These are phyloP conservation scores for Glebionis coronaria DNA, from an alignment of 129 eudicot genomes.

Conservation along the genomic window DNA sequence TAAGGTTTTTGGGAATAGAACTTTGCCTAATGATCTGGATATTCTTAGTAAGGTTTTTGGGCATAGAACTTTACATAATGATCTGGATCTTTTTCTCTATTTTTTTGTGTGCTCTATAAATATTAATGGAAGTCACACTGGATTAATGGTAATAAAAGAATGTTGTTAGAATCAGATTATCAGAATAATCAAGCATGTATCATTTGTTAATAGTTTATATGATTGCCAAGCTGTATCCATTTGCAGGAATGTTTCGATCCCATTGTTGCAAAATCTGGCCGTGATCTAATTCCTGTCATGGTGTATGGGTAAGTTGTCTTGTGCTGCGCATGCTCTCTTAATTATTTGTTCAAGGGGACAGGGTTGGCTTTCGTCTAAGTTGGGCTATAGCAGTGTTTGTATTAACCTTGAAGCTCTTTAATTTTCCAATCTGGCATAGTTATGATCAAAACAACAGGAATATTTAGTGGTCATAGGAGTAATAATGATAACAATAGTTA, in stretches of 20 bases:
- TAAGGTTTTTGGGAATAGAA: neutral
- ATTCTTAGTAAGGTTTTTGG: too few relatives aligned
- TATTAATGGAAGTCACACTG: too few relatives aligned
- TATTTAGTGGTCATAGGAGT: neutral
- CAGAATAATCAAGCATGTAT: too few relatives aligned
- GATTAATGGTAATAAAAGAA: too few relatives aligned
- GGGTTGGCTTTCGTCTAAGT: neutral
- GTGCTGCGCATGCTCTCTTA: neutral
- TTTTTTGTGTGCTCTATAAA: neutral
- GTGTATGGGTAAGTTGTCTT: conserved; percentile 79
- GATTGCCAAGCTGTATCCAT: neutral
- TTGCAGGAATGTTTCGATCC: conserved; percentile 95
- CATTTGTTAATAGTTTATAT: neutral
- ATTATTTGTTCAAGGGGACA: neutral
- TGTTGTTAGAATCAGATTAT: too few relatives aligned
- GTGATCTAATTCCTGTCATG: conserved; percentile 97
- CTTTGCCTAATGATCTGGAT: too few relatives aligned
- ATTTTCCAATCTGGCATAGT: neutral
- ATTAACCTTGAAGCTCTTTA: neutral
- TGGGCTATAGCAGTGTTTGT: neutral
- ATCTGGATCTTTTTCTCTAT: conserved; percentile 10
- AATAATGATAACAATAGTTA: too few relatives aligned
- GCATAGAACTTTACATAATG: neutral
- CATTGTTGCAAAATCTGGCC: conserved; percentile 79
- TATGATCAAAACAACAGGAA: neutral